Evolutionary conservation across 2,329 filamentous ascomycete genomes (phyloP), one percentile per base, ranked within the genome.

Genomic region (Verticillium dahliae): DNA sequence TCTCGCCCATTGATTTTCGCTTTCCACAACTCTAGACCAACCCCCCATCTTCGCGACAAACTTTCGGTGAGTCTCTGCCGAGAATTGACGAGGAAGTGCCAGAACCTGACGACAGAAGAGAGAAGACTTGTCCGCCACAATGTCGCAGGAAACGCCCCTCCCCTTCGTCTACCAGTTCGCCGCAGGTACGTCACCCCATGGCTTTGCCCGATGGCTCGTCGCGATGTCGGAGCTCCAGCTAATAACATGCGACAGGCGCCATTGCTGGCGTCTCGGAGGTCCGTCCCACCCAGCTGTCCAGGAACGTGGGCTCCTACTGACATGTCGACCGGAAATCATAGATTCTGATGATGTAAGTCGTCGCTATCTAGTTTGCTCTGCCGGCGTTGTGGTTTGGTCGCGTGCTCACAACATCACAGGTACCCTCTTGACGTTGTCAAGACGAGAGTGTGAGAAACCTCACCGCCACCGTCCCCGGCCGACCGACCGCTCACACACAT

Each of bases 361-460:
- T 31, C 56, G 62, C 45, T 18, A 52, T 5, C 45, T n/a, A 13
- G 45, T 52, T 18, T 15, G 39, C 39, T 41, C 35, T 37, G n/a
- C 60, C 61, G 37, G 57, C 27, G 54, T 62, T 57, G 52, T 65
- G 57, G 65, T 57, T 63, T 58, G 39, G 58, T 61, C 62, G 60
- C 64, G 58, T 63, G 67, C 66, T 69, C 67, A 59, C 61, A 31
- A 52, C 54, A 41, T 58, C 62, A 62, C 74, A 97, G 93, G 95
- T 99, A 99, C 82, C 95, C 95, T 69, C 84, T 99, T 76, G 95
- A 99, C 76, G 95, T 99, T 62, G 92, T 98, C 77, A 98, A 98
- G 85, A 98, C 95, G 67, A 85, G 94, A 89, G 90, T 96, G 90
- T 95, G 85, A 84, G 88, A 76, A 66, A 65, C 67, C 61, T 66